These are phyloP conservation scores for Dictyostelium capitatum DNA, from an alignment of 78 protist species.

Conservation along the genomic window DNA sequence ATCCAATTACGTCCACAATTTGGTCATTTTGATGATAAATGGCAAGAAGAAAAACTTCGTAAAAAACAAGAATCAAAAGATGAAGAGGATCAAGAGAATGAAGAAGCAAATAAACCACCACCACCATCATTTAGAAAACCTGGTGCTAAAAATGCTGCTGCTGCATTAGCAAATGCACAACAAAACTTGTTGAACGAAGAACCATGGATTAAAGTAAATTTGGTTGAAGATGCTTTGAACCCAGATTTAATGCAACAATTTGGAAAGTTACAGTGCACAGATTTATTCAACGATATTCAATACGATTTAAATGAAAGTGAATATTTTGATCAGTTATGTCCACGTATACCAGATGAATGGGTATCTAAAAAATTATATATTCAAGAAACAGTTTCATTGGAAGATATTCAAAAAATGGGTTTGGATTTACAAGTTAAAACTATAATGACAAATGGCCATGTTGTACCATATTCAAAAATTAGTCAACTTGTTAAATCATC, in stretches of 20 bases:
- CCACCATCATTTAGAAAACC: conserved; percentile 47
- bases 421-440: conserved; percentile 33
- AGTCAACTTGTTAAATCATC: background rate
- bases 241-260: background rate
- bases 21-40: conserved; percentile 22
- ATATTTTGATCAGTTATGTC: conserved; percentile 61
- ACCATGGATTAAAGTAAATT: conserved; percentile 56
- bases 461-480: conserved; percentile 38
- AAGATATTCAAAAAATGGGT: conserved; percentile 36
- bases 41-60: conserved; percentile 33
- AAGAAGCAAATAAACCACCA: background rate
- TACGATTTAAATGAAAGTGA: conserved; percentile 42
- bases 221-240: conserved; percentile 21
- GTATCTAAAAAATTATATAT: conserved; percentile 23
- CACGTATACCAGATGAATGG: conserved; percentile 41
- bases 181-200: conserved; percentile 28
- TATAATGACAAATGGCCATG: conserved; percentile 44
- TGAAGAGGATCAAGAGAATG: conserved; percentile 35
- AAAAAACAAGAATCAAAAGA: conserved; percentile 39
- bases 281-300: background rate
- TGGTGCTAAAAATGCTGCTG: conserved; percentile 7
- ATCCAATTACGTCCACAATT: conserved; percentile 69
- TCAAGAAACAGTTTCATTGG: conserved; percentile 46
- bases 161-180: conserved; percentile 25
- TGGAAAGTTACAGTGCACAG: background rate